Conservation (phyloP, 768 basidiomycete genomes). For the Lentinula sp. region DNA sequence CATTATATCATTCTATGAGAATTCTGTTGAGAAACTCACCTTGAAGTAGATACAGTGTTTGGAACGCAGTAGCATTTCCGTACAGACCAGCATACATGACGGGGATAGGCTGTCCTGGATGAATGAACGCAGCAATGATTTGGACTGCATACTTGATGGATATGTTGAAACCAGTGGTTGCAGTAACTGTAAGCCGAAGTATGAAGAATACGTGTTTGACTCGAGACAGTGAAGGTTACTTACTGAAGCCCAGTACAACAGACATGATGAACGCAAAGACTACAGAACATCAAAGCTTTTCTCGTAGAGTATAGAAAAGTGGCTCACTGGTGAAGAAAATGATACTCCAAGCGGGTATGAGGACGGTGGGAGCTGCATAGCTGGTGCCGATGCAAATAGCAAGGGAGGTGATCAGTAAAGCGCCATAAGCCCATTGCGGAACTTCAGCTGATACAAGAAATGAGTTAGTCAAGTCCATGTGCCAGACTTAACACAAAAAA, state of each 20-base stretch:
- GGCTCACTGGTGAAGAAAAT: slow-evolving; percentile 38
- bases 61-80: slow-evolving; percentile 45
- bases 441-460: slow-evolving; percentile 27
- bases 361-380: slow-evolving; percentile 31
- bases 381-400: slow-evolving; percentile 43
- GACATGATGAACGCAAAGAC: slow-evolving; percentile 28
- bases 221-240: slow-evolving; percentile 9
- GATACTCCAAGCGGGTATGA: slow-evolving; percentile 51
- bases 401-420: slow-evolving; percentile 38
- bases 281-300: neutral
- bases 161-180: slow-evolving; percentile 38
- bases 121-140: slow-evolving; percentile 44
- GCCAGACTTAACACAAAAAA: neutral
- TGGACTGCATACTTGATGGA: slow-evolving; percentile 45
- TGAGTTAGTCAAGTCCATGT: neutral
- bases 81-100: slow-evolving; percentile 54
- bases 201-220: neutral
- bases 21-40: slow-evolving; percentile 16
- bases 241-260: slow-evolving; percentile 36
- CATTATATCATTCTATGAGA: neutral
- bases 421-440: slow-evolving; percentile 45
- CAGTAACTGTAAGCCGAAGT: slow-evolving; percentile 22
- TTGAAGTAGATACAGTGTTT: slow-evolving; percentile 48
- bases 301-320: neutral
- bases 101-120: slow-evolving; percentile 43